A percentile compares a stretch with the other conserved stretches of the same genome.
Evolutionary conservation across 139 green algal species (phyloP).

Genomic region (Chloropicon primus): DNA sequence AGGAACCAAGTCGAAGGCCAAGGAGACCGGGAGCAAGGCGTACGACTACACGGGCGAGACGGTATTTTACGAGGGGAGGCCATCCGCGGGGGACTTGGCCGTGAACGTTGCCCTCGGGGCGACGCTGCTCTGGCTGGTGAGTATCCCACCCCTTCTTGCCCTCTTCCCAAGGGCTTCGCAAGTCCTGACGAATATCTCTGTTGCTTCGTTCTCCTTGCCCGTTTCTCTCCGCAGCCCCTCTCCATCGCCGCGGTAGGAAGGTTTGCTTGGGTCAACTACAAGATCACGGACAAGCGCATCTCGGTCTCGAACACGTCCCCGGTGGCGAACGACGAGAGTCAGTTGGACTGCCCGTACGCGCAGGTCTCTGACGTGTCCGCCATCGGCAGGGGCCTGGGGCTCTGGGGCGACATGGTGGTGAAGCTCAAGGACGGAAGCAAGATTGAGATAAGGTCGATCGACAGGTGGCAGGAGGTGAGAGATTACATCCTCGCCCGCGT

Average conservation of each 20-base stretch:
- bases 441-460: conserved; percentile 66
- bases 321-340: conserved; percentile 46
- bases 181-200: background rate
- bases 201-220: background rate
- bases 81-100: conserved; percentile 47
- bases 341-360: conserved; percentile 41
- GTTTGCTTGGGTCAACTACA: conserved; percentile 72
- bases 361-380: conserved; percentile 63
- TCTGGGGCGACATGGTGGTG: conserved; percentile 85
- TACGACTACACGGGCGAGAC: conserved; percentile 12
- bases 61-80: conserved; percentile 17
- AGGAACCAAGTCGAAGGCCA: conserved; percentile 3
- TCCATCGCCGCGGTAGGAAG: conserved; percentile 53
- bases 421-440: conserved; percentile 47
- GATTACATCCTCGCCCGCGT: conserved; percentile 52
- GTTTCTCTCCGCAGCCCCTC: conserved; percentile 60
- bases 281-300: conserved; percentile 71
- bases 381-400: conserved; percentile 54
- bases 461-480: conserved; percentile 60
- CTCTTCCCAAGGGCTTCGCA: too few relatives aligned
- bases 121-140: conserved; percentile 38
- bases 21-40: background rate
- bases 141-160: background rate
- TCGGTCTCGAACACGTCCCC: conserved; percentile 57
- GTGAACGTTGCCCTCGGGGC: conserved; percentile 65